A percentile compares a stretch with the other conserved stretches of the same genome.
These are phyloP conservation scores for Hygrocybe coccinea DNA, from an alignment of 768 basidiomycete genomes.

Conservation along the genomic window DNA sequence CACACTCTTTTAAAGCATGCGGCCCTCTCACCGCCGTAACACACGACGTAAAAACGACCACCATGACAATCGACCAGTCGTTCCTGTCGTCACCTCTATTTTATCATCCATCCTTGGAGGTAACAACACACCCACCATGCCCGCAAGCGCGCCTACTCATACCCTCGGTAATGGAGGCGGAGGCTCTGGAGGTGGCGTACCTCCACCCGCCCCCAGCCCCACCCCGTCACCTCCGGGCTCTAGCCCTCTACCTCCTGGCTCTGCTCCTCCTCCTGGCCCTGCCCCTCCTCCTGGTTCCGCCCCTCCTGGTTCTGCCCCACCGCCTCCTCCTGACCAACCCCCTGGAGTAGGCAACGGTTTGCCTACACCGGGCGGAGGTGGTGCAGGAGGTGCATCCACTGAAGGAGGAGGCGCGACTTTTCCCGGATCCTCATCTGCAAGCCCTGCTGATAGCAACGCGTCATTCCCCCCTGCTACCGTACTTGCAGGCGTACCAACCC, in stretches of 20 bases:
- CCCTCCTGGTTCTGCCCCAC: no score
- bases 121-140: background rate
- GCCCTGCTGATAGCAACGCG: background rate
- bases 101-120: background rate
- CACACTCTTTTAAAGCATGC: background rate
- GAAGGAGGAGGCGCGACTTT: background rate
- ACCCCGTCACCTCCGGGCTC: no score
- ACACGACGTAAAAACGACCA: background rate
- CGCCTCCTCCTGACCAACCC: no score
- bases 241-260: no score
- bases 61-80: background rate
- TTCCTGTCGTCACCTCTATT: background rate
- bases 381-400: background rate
- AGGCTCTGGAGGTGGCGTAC: background rate
- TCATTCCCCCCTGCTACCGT: background rate
- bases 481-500: background rate
- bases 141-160: background rate
- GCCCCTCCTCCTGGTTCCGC: no score
- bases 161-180: background rate
- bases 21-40: background rate
- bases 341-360: no score
- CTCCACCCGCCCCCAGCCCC: background rate
- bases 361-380: no score
- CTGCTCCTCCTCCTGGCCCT: no score
- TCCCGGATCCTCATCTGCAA: background rate